These are phyloP conservation scores for Annulohypoxylon truncatum DNA, from an alignment of 2,329 filamentous ascomycete species.

Conservation along the genomic window DNA sequence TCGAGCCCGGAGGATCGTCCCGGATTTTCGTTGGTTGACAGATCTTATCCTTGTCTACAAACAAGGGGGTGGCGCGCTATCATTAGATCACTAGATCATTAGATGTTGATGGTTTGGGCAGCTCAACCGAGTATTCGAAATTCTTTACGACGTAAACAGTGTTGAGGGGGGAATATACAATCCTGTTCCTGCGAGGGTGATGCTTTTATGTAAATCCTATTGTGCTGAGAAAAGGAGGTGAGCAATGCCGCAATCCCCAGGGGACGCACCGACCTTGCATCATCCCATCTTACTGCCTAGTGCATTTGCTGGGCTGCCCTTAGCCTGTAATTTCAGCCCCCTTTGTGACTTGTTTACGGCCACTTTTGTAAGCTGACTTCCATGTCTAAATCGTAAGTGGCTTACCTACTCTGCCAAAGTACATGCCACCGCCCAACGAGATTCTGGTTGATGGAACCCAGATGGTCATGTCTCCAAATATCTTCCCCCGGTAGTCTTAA, in stretches of 20 bases:
- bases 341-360: slow-evolving; percentile 5
- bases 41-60: slow-evolving; percentile 9
- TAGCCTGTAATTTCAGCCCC: slow-evolving; percentile 11
- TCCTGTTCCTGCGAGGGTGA: neutral
- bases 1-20: slow-evolving; percentile 21
- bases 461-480: neutral
- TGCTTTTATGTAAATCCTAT: slow-evolving; percentile 1
- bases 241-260: neutral
- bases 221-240: slow-evolving; percentile 1
- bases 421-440: neutral
- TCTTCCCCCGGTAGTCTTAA: neutral
- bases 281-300: neutral
- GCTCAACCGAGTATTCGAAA: neutral
- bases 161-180: neutral
- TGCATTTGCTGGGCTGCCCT: slow-evolving; percentile 6
- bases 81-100: slow-evolving; percentile 1
- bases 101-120: neutral
- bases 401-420: slow-evolving; percentile 8
- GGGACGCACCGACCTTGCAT: neutral
- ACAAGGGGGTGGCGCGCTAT: neutral
- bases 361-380: slow-evolving; percentile 9
- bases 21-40: slow-evolving; percentile 15
- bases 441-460: neutral
- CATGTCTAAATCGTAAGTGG: neutral
- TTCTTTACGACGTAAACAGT: neutral